phyloP scores from a whole-genome alignment of 2,329 filamentous ascomycete species.

The Apiospora phragmitis region DNA sequence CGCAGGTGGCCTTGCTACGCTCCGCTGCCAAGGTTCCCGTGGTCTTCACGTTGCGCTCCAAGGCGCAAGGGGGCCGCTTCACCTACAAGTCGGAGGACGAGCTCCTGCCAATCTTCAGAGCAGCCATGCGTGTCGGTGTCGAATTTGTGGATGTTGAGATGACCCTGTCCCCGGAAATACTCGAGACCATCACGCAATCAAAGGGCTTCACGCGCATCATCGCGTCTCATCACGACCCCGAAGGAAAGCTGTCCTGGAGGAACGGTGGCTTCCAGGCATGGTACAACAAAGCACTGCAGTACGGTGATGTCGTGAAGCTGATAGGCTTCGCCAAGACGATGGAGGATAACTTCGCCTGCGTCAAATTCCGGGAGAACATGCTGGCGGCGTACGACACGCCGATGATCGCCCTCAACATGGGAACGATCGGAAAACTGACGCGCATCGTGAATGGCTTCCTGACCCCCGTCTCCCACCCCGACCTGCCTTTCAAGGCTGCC shows the following conservation, averaged over 20 bases:
- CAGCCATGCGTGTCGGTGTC: constrained; percentile 79
- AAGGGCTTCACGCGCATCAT: constrained; percentile 81
- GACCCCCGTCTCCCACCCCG: constrained; percentile 89
- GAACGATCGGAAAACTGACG: constrained; percentile 80
- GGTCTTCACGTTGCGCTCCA: constrained; percentile 88
- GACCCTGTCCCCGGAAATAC: constrained; percentile 74
- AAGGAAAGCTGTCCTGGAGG: constrained; percentile 77
- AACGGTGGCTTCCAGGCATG: constrained; percentile 89
- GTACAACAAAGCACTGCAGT: constrained; percentile 88
- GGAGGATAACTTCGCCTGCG: constrained; percentile 84
- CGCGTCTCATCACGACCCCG: constrained; percentile 91
- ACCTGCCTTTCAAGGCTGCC: constrained; percentile 88
- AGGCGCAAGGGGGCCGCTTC: constrained; percentile 84
- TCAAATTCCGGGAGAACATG: constrained; percentile 78
- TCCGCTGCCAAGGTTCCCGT: constrained; percentile 73
- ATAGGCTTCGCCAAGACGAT: constrained; percentile 76
- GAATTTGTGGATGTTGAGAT: constrained; percentile 96
- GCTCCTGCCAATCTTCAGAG: constrained; percentile 72
- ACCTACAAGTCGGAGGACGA: constrained; percentile 73
- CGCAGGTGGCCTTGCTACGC: constrained; percentile 79
- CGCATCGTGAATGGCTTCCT: constrained; percentile 90
- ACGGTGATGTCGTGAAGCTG: constrained; percentile 92
- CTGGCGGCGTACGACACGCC: constrained; percentile 73
- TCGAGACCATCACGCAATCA: constrained; percentile 65
- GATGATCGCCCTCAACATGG: constrained; percentile 96